Evolutionary conservation across 805 yeast species (phyloP).

Genomic region (Lipomyces oligophaga): DNA sequence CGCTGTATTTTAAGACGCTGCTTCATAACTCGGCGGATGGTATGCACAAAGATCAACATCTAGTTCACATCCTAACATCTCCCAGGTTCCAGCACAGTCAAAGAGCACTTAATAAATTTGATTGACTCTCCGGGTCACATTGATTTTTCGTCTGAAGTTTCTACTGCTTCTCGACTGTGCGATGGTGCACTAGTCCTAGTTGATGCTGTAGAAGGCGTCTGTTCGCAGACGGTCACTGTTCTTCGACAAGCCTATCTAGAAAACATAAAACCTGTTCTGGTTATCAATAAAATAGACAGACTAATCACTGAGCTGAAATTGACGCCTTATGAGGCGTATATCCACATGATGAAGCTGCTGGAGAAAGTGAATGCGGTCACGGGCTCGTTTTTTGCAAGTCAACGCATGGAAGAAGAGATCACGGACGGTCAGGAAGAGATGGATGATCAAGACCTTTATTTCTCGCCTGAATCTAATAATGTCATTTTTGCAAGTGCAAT

Average conservation of each 20-base stretch:
- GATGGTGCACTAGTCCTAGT: slow-evolving; percentile 95
- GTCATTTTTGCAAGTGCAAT: slow-evolving; percentile 87
- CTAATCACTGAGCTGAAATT: slow-evolving; percentile 75
- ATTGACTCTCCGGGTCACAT: slow-evolving; percentile 99
- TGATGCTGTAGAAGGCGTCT: slow-evolving; percentile 97
- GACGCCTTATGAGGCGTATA: slow-evolving; percentile 79
- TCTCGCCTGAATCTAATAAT: slow-evolving; percentile 81
- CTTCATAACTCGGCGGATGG: slow-evolving; percentile 23
- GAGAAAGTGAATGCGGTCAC: slow-evolving; percentile 94
- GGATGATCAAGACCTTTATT: slow-evolving; percentile 78
- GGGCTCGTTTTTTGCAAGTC: slow-evolving; percentile 90
- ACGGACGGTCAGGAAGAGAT: slow-evolving; percentile 55
- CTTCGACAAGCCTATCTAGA: slow-evolving; percentile 95
- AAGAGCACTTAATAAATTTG: slow-evolving; percentile 80
- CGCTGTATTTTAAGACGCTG: slow-evolving; percentile 73
- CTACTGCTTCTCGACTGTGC: slow-evolving; percentile 91
- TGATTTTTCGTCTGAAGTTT: slow-evolving; percentile 93
- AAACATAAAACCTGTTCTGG: slow-evolving; percentile 79
- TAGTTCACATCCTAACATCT: slow-evolving; percentile 1
- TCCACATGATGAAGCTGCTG: slow-evolving; percentile 69
- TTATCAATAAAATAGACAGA: slow-evolving; percentile 87
- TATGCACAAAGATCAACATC: background rate
- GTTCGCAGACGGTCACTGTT: slow-evolving; percentile 95
- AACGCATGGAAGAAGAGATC: slow-evolving; percentile 70
- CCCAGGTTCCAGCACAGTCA: slow-evolving; percentile 38